These are phyloP conservation scores for Myxozyma mucilagina DNA, from an alignment of 805 yeast genomes.

Conservation along the genomic window DNA sequence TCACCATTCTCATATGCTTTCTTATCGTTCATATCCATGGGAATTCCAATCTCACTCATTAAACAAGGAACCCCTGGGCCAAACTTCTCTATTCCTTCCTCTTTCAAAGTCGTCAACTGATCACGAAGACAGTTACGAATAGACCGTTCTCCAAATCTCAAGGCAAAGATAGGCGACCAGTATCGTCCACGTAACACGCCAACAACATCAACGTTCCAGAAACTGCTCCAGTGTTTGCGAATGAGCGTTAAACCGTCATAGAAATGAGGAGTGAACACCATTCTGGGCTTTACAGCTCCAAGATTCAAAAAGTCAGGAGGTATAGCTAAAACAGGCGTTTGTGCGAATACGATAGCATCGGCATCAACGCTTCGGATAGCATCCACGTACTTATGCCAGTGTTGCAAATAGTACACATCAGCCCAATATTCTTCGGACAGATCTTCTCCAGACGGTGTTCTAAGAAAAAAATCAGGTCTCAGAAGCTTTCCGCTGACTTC, in stretches of 20 bases:
- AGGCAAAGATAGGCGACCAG: constrained; percentile 71
- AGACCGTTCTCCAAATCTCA: constrained; percentile 63
- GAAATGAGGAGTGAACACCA: constrained; percentile 83
- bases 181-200: constrained; percentile 83
- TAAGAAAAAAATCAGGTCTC: constrained; percentile 54
- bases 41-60: constrained; percentile 96
- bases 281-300: constrained; percentile 57
- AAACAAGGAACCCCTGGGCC: constrained; percentile 70
- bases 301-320: constrained; percentile 68
- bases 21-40: constrained; percentile 89
- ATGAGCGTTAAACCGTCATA: constrained; percentile 93
- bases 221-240: constrained; percentile 85
- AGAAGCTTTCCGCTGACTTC: constrained; percentile 43
- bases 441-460: constrained; percentile 44
- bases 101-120: constrained; percentile 66
- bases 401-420: constrained; percentile 64
- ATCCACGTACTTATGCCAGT: constrained; percentile 53
- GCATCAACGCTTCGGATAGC: constrained; percentile 49
- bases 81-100: constrained; percentile 60
- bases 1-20: constrained; percentile 65
- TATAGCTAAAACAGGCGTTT: constrained; percentile 75
- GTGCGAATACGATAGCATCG: constrained; percentile 61
- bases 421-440: constrained; percentile 56
- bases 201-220: constrained; percentile 81
- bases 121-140: constrained; percentile 69